Evolutionary conservation across 2,329 filamentous ascomycete genomes (phyloP).

Genomic region (Aspergillus sp.): DNA sequence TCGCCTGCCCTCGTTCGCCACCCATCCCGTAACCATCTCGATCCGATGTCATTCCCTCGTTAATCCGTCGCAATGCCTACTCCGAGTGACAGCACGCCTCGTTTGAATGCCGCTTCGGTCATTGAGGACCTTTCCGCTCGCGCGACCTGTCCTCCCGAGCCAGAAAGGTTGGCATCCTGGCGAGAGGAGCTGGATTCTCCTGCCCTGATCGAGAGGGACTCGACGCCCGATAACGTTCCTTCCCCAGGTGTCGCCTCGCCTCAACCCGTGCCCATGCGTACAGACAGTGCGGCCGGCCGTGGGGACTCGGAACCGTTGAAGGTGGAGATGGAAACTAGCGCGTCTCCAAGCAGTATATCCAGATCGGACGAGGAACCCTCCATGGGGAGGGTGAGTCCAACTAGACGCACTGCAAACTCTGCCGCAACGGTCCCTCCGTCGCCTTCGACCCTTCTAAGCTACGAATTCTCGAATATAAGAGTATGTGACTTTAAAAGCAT

Average conservation of each 20-base stretch:
- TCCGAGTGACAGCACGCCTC: constrained; percentile 45
- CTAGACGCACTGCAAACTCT: constrained; percentile 25
- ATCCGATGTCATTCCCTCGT: constrained; percentile 37
- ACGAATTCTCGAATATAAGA: constrained; percentile 56
- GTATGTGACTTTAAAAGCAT: constrained; percentile 38
- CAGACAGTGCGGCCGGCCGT: constrained; percentile 27
- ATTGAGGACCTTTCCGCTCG: constrained; percentile 45
- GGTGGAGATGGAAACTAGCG: constrained; percentile 21
- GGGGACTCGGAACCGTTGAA: constrained; percentile 27
- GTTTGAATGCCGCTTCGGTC: constrained; percentile 43
- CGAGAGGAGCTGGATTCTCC: constrained; percentile 32
- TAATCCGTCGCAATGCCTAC: constrained; percentile 52
- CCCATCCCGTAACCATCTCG: constrained; percentile 19
- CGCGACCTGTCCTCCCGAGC: constrained; percentile 53
- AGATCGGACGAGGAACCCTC: constrained; percentile 33
- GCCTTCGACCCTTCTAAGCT: constrained; percentile 48
- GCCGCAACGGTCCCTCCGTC: constrained; percentile 34
- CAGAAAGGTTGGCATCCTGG: constrained; percentile 34
- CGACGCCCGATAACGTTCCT: constrained; percentile 26
- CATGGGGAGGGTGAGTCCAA: constrained; percentile 33
- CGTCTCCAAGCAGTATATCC: constrained; percentile 25
- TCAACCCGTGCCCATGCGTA: constrained; percentile 27
- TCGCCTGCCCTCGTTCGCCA: constrained; percentile 25
- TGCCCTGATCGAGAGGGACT: constrained; percentile 22
- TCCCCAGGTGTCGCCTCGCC: constrained; percentile 25